Conservation (phyloP, 371 early-diverging fungal genomes). For the Saksenaea vasiformis region DNA sequence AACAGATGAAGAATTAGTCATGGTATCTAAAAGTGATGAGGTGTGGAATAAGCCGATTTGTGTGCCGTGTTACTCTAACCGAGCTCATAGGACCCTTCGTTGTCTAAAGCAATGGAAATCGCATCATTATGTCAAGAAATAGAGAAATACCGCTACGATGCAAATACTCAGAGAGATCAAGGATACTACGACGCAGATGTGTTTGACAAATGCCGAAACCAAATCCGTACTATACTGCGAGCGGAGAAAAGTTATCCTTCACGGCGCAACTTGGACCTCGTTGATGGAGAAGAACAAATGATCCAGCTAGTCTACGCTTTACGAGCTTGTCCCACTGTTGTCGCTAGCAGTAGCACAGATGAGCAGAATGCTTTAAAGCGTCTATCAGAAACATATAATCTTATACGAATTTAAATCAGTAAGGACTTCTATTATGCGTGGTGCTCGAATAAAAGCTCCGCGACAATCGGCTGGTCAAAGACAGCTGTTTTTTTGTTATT, state of each 20-base stretch:
- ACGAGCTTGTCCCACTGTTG: too few relatives aligned
- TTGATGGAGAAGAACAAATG: conserved; percentile 52
- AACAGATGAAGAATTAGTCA: conserved; percentile 49
- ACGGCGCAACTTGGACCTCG: conserved; percentile 42
- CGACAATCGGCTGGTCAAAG: background rate
- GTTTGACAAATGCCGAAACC: conserved; percentile 54
- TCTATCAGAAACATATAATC: too few relatives aligned
- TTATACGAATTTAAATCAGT: too few relatives aligned
- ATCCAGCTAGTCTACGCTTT: conserved; percentile 45
- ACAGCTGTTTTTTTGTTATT: background rate
- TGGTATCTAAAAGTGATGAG: conserved; percentile 28
- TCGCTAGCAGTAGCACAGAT: too few relatives aligned
- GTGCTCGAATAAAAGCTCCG: background rate
- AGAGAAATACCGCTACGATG: conserved; percentile 43
- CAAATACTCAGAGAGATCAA: conserved; percentile 22
- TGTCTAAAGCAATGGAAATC: conserved; percentile 20
- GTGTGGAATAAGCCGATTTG: conserved; percentile 6
- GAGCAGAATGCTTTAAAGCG: too few relatives aligned
- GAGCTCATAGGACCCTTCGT: too few relatives aligned
- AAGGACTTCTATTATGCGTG: background rate
- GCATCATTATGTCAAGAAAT: conserved; percentile 47
- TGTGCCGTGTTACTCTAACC: too few relatives aligned
- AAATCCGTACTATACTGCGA: conserved; percentile 47
- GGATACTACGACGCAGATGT: conserved; percentile 46
- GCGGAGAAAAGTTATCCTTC: conserved; percentile 48